Conservation (phyloP, 768 basidiomycete species). For the Tephrocybe sp. region DNA sequence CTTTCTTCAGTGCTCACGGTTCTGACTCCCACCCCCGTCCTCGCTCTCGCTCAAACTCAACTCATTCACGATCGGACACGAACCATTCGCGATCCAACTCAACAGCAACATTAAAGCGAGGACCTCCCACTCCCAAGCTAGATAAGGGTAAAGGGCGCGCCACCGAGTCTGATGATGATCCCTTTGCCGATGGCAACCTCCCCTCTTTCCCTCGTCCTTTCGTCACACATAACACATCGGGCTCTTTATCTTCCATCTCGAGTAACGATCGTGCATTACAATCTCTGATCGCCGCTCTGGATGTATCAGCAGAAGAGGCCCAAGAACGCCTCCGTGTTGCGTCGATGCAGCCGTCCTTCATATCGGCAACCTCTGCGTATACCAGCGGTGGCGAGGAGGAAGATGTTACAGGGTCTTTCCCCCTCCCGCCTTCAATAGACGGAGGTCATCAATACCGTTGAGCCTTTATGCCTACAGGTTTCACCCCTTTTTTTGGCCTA, state of each 20-base stretch:
- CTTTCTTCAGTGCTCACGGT: conserved; percentile 38
- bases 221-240: conserved; percentile 26
- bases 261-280: conserved; percentile 56
- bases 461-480: background rate
- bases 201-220: conserved; percentile 32
- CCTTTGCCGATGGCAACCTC: conserved; percentile 41
- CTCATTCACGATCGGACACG: conserved; percentile 32
- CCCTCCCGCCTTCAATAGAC: conserved; percentile 33
- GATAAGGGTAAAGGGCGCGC: conserved; percentile 23
- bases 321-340: conserved; percentile 53
- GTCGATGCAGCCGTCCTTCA: conserved; percentile 57
- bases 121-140: conserved; percentile 17
- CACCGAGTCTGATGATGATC: conserved; percentile 23
- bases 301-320: conserved; percentile 45
- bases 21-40: conserved; percentile 22
- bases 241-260: conserved; percentile 37
- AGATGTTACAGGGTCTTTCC: conserved; percentile 39
- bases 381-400: conserved; percentile 32
- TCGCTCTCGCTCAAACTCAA: conserved; percentile 40
- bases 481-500: conserved; percentile 10
- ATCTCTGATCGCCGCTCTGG: conserved; percentile 70
- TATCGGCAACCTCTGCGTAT: conserved; percentile 33
- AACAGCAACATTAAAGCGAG: conserved; percentile 21
- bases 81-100: conserved; percentile 40
- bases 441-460: conserved; percentile 8